Evolutionary conservation across 805 yeast genomes (phyloP), one percentile per base, ranked within the genome.

Genomic region (Hanseniaspora vineae): DNA sequence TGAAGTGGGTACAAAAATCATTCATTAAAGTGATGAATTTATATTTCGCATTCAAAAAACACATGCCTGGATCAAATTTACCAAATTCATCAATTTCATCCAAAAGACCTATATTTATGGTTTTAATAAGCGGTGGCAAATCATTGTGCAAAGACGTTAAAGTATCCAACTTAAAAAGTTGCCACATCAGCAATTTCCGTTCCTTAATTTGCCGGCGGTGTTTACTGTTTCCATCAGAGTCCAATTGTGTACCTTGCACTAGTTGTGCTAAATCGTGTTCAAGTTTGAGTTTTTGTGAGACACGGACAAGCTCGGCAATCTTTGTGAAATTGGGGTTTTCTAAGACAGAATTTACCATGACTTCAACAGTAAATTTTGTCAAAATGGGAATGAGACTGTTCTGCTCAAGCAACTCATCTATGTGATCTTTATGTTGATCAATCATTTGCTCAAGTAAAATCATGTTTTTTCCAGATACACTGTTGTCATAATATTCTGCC

Each of bases 141-240:
- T 77, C 70, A 44, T 73, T 73, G 51, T 77, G 76, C 49, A 76
- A 71, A 37, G 81, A 71, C 9, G 78, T 73, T 50, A 75, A 66
- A 3, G 76, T 70, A 57, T 79, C 85, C 50, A 79, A 60, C 29
- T 76, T 75, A 51, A 77, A 77, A 8, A 79, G 74, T 37, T 77
- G 78, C 83, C 83, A 79, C 83, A 84, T 79, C n/a, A 79, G 57
- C 46, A 77, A 57, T 56, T 84, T 66, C 58, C 65, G 35, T 76
- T 67, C 39, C 72, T 69, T 50, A 78, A 73, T 42, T 73, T 70
- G 37, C 15, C 4, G 9, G 37, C 37, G 15, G 4, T 33, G 37
- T 31, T n/a, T 10, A 33, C 9, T 12, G 37, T n/a, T 12, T 33
- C 9, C 15, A 13, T n/a, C 15, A 13, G 37, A 8, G 8, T 8